phyloP scores from a whole-genome alignment of 306 rosid species.

The Quercus agrifolia region DNA sequence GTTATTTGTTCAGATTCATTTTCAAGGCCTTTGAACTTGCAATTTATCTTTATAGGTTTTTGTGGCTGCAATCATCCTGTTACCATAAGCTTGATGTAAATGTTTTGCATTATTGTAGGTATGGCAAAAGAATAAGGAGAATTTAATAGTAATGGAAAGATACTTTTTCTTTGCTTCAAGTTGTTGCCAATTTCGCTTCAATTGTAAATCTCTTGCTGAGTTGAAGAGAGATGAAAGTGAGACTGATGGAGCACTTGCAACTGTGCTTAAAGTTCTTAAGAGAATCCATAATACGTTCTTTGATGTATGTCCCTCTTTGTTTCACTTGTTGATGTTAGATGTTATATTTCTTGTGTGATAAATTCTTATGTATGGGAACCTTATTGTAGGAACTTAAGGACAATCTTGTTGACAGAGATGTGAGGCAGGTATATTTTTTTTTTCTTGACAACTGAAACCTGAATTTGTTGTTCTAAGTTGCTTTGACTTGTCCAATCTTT shows the following conservation, averaged over 20 bases:
- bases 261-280: constrained; percentile 67
- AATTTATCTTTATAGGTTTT: constrained; percentile 12
- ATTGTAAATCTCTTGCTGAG: constrained; percentile 74
- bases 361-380: constrained; percentile 19
- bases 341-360: constrained; percentile 22
- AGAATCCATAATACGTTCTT: constrained; percentile 61
- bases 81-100: not conserved
- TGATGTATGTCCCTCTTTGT: constrained; percentile 47
- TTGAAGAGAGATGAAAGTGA: constrained; percentile 72
- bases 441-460: not conserved
- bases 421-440: constrained; percentile 65
- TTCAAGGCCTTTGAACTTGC: constrained; percentile 5
- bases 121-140: constrained; percentile 76
- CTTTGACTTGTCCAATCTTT: not conserved
- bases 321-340: not conserved
- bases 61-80: not conserved
- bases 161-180: constrained; percentile 92
- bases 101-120: constrained; percentile 50
- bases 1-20: not conserved
- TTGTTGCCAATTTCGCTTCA: constrained; percentile 66
- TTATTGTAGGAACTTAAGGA: constrained; percentile 54
- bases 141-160: constrained; percentile 83
- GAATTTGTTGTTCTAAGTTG: not conserved
- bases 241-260: constrained; percentile 70
- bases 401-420: constrained; percentile 60